Evolutionary conservation across 768 basidiomycete species (phyloP), one percentile per base, ranked within the genome.

Genomic region (Grammothele lineata): DNA sequence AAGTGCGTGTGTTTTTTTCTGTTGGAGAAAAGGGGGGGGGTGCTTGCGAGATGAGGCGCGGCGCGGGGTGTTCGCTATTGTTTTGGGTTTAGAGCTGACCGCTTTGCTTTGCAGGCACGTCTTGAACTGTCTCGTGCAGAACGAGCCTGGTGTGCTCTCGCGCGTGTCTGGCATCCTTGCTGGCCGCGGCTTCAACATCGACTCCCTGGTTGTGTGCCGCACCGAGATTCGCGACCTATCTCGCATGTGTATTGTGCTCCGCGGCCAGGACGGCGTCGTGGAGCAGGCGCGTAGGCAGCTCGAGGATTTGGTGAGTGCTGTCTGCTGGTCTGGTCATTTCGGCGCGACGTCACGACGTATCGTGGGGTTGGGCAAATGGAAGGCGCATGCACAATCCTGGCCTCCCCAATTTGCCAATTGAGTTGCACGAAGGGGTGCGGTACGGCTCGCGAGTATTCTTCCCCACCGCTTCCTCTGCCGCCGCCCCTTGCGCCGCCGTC

Each of bases 111-210:
- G 14, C 59, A 97, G 93, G 66, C 95, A 98, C 62, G 80, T 94
- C 48, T 77, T 98, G 53, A 98, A 99, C 70, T 97, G 94, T 66
- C 82, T 99, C 50, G 96, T 98, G 3, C 96, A 99, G 68, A 97
- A 99, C 64, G 96, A 99, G 70, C 96, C 96, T 3, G 96, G 96
- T 60, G 96, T 99, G n/a, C 78, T 99, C 11, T 96, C 95, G 23
- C 87, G 96, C 57, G 93, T 99, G 3, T 95, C 95, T 5, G 96
- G 96, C 45, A 97, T 95, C 60, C 78, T 99, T 19, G 96, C 96
- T 17, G 96, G 91, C 34, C 77, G 96, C 55, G 96, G 96, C 4
- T 96, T 99, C 76, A 99, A 99, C 73, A 90, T 95, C 65, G 95
- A 99, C 69, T 97, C 95, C 4, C 75, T 99, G 53, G 96, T 99